Base-by-base conservation (phyloP, 2,329 filamentous ascomycete species). In the Kalaharituber pfeilii region DNA sequence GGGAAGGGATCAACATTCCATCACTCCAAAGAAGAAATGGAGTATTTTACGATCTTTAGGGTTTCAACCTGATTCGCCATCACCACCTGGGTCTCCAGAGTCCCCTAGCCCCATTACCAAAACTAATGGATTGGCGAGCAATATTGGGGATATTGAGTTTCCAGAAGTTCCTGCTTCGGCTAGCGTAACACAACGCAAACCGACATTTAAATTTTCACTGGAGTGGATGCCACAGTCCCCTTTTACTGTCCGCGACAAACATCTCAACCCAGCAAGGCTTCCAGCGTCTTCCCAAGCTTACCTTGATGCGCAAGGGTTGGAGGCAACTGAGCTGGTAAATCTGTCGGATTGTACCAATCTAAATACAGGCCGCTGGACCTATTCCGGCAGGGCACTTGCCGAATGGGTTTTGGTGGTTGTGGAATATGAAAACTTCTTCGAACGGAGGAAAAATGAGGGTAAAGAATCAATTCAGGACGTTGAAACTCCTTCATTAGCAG, bases 371-470 rank as follows among this genome's bases (percentile, higher is more conserved):
- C 59, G 61, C 49, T 63, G 60, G 7, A 76, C 77, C 50, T 83
- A 89, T 66, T 72, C 77, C 2, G 85, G 85, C 1, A 75, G 83
- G 20, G 81, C 85, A 0, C 72, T 91, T 45, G 84, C 84, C 0
- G 85, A 91, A 67, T 91, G 85, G 85, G 73, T 75, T 20, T 70
- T 84, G 18, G 76, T 89, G 20, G 78, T 87, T 15, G 76, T 77
- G 54, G 85, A 91, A 66, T 86, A 80, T 70, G 86, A 88, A 68
- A 84, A 79, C 64, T 91, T 89, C 67, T 78, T 86, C 28, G 84
- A 89, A 56, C 74, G 84, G 47, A 75, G 85, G 53, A 79, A 80
- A 51, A 78, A 79, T 49, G 85, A 91, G 65, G 84, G 84, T 45
- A 77, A 87, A 8, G 73, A 77, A 1, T 71, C 72, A 0, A 75